phyloP scores from a whole-genome alignment of 108 stramenopile species.

The Skeletonema menzelii region DNA sequence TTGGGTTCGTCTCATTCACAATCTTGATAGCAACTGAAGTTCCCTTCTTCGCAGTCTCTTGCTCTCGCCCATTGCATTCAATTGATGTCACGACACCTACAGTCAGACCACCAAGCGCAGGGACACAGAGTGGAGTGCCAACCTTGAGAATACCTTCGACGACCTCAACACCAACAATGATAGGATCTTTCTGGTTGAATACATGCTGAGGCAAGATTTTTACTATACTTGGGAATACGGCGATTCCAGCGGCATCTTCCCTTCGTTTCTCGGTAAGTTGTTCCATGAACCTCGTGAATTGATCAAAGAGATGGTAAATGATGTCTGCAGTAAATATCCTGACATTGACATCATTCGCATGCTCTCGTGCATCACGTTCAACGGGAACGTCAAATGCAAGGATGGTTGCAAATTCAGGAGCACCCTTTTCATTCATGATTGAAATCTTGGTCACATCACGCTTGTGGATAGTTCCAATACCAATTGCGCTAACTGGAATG shows the following conservation, averaged over 20 bases:
- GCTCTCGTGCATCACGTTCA: slow-evolving; percentile 89
- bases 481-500: slow-evolving; percentile 95
- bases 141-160: slow-evolving; percentile 95
- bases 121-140: slow-evolving; percentile 97
- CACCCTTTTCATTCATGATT: slow-evolving; percentile 98
- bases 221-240: slow-evolving; percentile 90
- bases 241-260: slow-evolving; percentile 83
- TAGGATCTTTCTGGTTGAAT: slow-evolving; percentile 99
- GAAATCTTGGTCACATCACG: slow-evolving; percentile 97
- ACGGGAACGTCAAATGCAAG: slow-evolving; percentile 98
- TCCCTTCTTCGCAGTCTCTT: slow-evolving; percentile 91
- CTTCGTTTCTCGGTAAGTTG: slow-evolving; percentile 75
- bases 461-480: slow-evolving; percentile 97
- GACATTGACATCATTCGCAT: slow-evolving; percentile 91
- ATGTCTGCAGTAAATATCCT: slow-evolving; percentile 99
- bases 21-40: slow-evolving; percentile 92
- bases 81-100: slow-evolving; percentile 96
- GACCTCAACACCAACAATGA: slow-evolving; percentile 96
- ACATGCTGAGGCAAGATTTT: slow-evolving; percentile 96
- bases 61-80: slow-evolving; percentile 90
- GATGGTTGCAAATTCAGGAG: slow-evolving; percentile 94
- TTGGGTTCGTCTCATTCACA: slow-evolving; percentile 92
- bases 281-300: slow-evolving; percentile 93
- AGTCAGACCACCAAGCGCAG: slow-evolving; percentile 86
- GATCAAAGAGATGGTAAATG: slow-evolving; percentile 99